These are phyloP conservation scores for Circinella minor DNA, from an alignment of 371 early-diverging fungal species.

Conservation along the genomic window DNA sequence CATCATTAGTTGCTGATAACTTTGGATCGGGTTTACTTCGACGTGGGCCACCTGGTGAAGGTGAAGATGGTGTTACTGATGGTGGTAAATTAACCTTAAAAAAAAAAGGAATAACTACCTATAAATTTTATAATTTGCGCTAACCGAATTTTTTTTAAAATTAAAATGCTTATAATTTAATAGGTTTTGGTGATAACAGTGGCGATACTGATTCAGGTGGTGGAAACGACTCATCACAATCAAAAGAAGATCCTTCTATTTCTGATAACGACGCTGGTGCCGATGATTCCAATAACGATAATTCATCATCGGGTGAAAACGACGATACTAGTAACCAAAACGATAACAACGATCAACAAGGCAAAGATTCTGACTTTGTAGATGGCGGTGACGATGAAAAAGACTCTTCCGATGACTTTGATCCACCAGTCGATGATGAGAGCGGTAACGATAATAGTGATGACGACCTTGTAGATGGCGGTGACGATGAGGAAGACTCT, in stretches of 20 bases:
- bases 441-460: background rate
- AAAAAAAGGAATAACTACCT: no score
- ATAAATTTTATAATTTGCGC: no score
- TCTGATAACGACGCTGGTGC: background rate
- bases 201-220: background rate
- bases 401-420: no score
- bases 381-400: no score
- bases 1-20: background rate
- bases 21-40: conserved; percentile 1
- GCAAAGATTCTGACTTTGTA: no score
- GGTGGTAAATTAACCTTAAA: background rate
- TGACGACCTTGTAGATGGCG: background rate
- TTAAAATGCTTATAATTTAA: no score
- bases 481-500: background rate
- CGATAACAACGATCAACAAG: no score
- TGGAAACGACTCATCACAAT: no score
- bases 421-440: no score
- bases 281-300: background rate
- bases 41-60: background rate
- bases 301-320: background rate
- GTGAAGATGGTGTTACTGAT: background rate
- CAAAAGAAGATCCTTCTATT: no score
- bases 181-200: background rate
- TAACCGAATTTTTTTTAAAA: background rate
- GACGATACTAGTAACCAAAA: no score